Base-by-base conservation (phyloP, 305 asterid genomes). In the Fraxinus ornus region DNA sequence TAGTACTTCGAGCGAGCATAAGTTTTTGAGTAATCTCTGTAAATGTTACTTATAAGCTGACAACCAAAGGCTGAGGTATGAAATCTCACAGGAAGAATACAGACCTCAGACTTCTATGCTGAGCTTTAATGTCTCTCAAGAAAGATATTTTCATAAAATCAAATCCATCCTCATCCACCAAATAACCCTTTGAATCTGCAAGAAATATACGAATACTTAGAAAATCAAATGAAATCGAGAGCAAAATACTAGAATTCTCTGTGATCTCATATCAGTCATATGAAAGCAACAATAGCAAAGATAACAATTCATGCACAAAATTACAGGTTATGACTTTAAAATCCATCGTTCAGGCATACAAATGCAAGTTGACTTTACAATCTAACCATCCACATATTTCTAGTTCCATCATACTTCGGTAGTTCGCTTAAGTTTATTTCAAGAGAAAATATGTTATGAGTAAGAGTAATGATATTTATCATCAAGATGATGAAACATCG, bases 121-220 rank as follows among this genome's bases (percentile, higher is more conserved):
- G 98, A 82, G 97, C 87, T 89, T 96, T 96, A 76, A 94, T 91
- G 82, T 96, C 98, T 88, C 98, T 89, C 76, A 96, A 89, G 80
- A 96, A 90, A 74, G 97, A 90, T 86, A 96, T 91, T 89, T 96
- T 96, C 92, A 91, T 88, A 91, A 89, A 94, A 89, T 96, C 99
- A 85, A 96, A 93, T 55, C 99, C 99, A 77, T 96, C 99, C 85
- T 96, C 99, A 79, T 96, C 99, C 88, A 94, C 95, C 90, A 96
- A 90, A 84, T 94, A 96, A 88, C 99, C 99, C 85, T 91, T 96
- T 10, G 98, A 90, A 88, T 96, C 99, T 96, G 94, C 84, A 79
- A 81, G 76, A 77, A 68, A 77, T 41, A 84, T 84, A 76, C 78
- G 83, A 81, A 78, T 64, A 83, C 80, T 74, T 64, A 84, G 68